Evolutionary conservation across 2,329 filamentous ascomycete species (phyloP).

Genomic region (Rutstroemia sp.): DNA sequence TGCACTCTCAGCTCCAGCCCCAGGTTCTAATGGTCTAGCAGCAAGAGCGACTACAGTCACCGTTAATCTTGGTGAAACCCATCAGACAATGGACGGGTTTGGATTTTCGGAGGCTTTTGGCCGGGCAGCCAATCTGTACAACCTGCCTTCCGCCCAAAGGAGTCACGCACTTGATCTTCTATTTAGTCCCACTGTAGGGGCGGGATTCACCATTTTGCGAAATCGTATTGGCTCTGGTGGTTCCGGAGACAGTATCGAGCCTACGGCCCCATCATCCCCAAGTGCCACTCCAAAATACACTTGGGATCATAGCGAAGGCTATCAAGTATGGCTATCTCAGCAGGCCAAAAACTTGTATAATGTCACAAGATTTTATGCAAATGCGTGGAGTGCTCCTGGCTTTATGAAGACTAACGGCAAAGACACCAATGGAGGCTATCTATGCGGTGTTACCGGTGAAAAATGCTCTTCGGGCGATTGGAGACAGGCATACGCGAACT

Average conservation of each 20-base stretch:
- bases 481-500: too few species aligned
- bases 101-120: too few species aligned
- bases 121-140: too few species aligned
- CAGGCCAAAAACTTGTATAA: constrained; percentile 33
- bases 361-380: constrained; percentile 34
- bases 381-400: constrained; percentile 44
- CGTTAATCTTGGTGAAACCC: too few species aligned
- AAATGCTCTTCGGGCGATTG: too few species aligned
- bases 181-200: constrained; percentile 38
- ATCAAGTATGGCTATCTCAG: constrained; percentile 35
- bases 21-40: too few species aligned
- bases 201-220: constrained; percentile 43
- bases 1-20: too few species aligned
- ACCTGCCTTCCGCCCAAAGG: too few species aligned
- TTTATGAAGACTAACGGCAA: constrained; percentile 44
- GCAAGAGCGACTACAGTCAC: too few species aligned
- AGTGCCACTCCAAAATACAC: constrained; percentile 35
- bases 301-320: constrained; percentile 40
- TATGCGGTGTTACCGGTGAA: too few species aligned
- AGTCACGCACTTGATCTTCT: constrained; percentile 33
- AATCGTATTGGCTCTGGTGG: constrained; percentile 39
- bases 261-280: constrained; percentile 37
- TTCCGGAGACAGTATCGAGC: constrained; percentile 34
- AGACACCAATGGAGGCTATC: not conserved
- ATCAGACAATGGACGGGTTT: too few species aligned